These are phyloP conservation scores for Cordyceps militaris DNA, from an alignment of 2,329 filamentous ascomycete genomes.

Conservation along the genomic window DNA sequence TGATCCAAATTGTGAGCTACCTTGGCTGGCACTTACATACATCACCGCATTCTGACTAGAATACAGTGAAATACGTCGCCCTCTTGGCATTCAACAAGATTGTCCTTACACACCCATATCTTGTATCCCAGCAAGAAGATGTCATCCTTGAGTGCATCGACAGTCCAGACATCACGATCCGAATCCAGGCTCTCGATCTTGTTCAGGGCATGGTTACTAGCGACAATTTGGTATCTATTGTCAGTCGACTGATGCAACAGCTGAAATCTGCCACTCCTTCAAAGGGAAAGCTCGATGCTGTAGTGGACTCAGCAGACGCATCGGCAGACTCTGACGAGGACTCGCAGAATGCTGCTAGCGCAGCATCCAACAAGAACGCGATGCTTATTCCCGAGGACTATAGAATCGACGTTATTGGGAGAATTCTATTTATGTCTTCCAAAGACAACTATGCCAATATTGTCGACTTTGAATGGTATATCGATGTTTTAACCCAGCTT, in stretches of 20 bases:
- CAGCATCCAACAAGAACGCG: constrained; percentile 31
- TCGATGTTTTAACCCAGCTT: constrained; percentile 80
- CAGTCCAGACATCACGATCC: constrained; percentile 91
- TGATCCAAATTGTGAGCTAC: constrained; percentile 74
- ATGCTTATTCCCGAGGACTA: constrained; percentile 79
- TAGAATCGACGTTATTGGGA: constrained; percentile 69
- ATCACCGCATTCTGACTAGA: constrained; percentile 16
- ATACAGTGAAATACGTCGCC: constrained; percentile 88
- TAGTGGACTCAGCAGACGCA: constrained; percentile 38
- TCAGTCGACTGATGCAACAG: constrained; percentile 81
- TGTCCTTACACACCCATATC: constrained; percentile 75
- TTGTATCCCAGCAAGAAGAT: constrained; percentile 89
- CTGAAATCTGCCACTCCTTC: constrained; percentile 59
- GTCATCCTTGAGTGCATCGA: constrained; percentile 96
- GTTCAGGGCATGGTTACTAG: constrained; percentile 89
- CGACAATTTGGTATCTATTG: constrained; percentile 76
- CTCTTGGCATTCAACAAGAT: constrained; percentile 94
- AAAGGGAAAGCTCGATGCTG: constrained; percentile 36
- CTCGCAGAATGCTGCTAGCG: constrained; percentile 36
- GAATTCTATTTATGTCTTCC: constrained; percentile 84
- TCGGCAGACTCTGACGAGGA: constrained; percentile 45
- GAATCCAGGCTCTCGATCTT: constrained; percentile 83
- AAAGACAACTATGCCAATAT: constrained; percentile 81
- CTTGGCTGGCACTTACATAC: not conserved
- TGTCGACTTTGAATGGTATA: constrained; percentile 94